These are phyloP conservation scores for Scytalidium sp. DNA, from an alignment of 2,329 filamentous ascomycete genomes.

Conservation along the genomic window DNA sequence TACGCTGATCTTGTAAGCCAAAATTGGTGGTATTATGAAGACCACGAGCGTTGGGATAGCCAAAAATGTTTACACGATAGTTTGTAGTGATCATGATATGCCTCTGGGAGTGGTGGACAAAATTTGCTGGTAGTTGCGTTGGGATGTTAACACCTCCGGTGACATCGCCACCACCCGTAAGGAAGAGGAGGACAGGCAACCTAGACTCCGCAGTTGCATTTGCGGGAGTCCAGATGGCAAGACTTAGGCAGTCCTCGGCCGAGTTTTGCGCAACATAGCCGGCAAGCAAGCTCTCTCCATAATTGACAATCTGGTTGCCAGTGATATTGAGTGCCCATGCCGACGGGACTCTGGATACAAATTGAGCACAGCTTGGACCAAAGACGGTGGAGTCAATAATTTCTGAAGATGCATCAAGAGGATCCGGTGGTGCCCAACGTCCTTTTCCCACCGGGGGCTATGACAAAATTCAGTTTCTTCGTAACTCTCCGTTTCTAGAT, in stretches of 20 bases:
- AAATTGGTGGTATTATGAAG: constrained; percentile 44
- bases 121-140: constrained; percentile 4
- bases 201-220: constrained; percentile 31
- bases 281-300: constrained; percentile 16
- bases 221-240: constrained; percentile 21
- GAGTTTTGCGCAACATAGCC: constrained; percentile 12
- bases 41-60: constrained; percentile 31
- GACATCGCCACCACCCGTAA: constrained; percentile 20
- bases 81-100: constrained; percentile 35
- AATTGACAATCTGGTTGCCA: constrained; percentile 6
- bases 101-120: constrained; percentile 6
- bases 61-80: constrained; percentile 35
- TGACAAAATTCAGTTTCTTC: no score
- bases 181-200: constrained; percentile 39
- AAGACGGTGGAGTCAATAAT: constrained; percentile 14
- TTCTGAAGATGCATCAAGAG: constrained; percentile 8
- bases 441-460: constrained; percentile 46
- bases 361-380: constrained; percentile 17
- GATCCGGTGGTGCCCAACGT: constrained; percentile 28
- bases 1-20: constrained; percentile 60
- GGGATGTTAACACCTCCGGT: constrained; percentile 5
- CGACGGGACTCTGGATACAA: constrained; percentile 23
- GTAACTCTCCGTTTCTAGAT: no score
- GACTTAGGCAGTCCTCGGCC: constrained; percentile 25
- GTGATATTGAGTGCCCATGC: constrained; percentile 26